Percentiles rank a stretch among this genome's conserved stretches.
Conservation (phyloP, 257 asterid genomes). For the Nyctanthes arbortristis region DNA sequence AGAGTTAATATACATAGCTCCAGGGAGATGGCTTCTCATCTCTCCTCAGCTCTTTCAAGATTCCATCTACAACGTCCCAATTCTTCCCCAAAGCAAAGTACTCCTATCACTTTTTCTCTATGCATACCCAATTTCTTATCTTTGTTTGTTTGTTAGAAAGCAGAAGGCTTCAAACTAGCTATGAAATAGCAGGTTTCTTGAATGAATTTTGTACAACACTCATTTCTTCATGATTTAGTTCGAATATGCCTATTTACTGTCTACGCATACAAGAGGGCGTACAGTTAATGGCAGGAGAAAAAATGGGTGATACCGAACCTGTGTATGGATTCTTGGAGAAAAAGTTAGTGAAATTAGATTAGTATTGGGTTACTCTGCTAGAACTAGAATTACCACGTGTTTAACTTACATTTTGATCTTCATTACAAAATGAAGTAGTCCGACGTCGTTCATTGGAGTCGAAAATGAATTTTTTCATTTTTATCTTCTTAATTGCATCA, state of each 20-base stretch:
- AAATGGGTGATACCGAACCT: neutral
- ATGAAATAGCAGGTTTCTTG: neutral
- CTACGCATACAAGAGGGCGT: neutral
- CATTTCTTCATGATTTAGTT: neutral
- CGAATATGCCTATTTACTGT: neutral
- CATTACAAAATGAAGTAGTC: neutral
- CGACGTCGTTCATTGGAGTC: conserved; percentile 7
- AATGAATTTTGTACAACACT: conserved; percentile 5
- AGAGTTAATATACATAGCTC: too few species aligned
- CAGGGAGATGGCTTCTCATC: conserved; percentile 65
- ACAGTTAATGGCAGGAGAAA: neutral
- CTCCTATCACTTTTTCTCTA: conserved; percentile 16
- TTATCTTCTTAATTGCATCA: conserved; percentile 28
- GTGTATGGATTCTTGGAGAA: conserved; percentile 15
- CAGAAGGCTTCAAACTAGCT: too few species aligned
- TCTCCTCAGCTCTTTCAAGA: conserved; percentile 56
- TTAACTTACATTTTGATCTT: neutral
- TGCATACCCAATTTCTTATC: neutral
- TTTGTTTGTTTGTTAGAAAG: conserved; percentile 17
- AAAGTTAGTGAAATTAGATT: neutral
- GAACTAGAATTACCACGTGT: neutral
- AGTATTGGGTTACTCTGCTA: neutral
- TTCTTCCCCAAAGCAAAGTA: conserved; percentile 42
- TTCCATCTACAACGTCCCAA: conserved; percentile 42
- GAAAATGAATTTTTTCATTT: neutral